Percentiles rank a stretch among this genome's conserved stretches.
Conservation (phyloP, 495 filamentous ascomycete species). For the Penicillium egyptiacum region DNA sequence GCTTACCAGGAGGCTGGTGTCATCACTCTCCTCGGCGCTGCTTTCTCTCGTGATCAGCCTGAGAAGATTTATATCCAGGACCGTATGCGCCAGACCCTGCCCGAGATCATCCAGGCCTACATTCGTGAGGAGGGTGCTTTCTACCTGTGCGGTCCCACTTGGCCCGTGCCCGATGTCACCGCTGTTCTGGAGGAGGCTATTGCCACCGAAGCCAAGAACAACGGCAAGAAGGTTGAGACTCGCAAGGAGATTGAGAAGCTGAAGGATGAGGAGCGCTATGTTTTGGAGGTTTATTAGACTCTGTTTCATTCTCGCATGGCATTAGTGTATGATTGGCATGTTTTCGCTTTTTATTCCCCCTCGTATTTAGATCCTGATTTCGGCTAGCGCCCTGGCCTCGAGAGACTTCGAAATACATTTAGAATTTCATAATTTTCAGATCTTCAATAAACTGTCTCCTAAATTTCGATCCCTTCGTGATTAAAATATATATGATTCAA, state of each 20-base stretch:
- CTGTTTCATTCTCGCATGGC: slow-evolving; percentile 4
- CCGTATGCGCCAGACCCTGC: slow-evolving; percentile 84
- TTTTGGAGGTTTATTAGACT: slow-evolving; percentile 87
- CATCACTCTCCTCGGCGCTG: slow-evolving; percentile 88
- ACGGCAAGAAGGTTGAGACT: slow-evolving; percentile 79
- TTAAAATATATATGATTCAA: background rate
- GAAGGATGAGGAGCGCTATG: slow-evolving; percentile 92
- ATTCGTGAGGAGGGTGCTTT: slow-evolving; percentile 85
- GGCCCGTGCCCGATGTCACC: slow-evolving; percentile 98
- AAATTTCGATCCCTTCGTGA: background rate
- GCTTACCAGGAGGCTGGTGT: slow-evolving; percentile 94
- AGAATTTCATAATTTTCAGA: background rate
- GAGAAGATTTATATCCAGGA: slow-evolving; percentile 99
- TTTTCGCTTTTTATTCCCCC: slow-evolving; percentile 30
- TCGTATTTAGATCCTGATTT: slow-evolving; percentile 20
- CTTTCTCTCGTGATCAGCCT: slow-evolving; percentile 94
- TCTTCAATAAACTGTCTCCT: background rate
- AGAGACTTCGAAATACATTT: slow-evolving; percentile 27
- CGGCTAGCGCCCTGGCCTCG: background rate
- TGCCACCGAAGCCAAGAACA: slow-evolving; percentile 64
- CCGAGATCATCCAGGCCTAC: slow-evolving; percentile 87
- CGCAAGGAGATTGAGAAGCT: slow-evolving; percentile 92
- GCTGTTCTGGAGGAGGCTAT: slow-evolving; percentile 92
- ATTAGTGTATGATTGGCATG: slow-evolving; percentile 26
- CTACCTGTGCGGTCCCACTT: slow-evolving; percentile 96